These are phyloP conservation scores for Calonectria multiphialidica DNA, from an alignment of 2,329 filamentous ascomycete genomes.

Conservation along the genomic window DNA sequence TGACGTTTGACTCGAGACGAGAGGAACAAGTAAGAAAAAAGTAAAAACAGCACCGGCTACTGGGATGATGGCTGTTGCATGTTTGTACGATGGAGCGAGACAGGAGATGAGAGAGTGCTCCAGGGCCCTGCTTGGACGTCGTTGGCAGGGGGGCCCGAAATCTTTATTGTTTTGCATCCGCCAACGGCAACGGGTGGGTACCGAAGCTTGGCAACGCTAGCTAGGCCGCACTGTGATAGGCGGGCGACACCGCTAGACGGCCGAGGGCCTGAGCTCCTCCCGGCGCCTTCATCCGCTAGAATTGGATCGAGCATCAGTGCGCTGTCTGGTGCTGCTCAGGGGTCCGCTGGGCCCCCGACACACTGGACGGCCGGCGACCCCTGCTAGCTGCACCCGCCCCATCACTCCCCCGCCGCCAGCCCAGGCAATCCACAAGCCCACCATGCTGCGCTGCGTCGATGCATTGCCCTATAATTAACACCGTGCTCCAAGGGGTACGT, in stretches of 20 bases:
- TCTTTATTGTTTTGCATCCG: constrained; percentile 13
- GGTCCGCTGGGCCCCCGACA: neutral
- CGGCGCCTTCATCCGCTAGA: constrained; percentile 3
- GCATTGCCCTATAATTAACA: constrained; percentile 11
- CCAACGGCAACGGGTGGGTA: constrained; percentile 9
- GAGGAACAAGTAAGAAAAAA: constrained; percentile 7
- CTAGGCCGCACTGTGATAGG: constrained; percentile 6
- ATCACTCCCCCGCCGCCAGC: neutral
- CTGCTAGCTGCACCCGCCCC: neutral
- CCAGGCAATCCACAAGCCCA: neutral
- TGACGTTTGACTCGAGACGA: constrained; percentile 19
- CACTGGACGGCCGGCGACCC: constrained; percentile 5
- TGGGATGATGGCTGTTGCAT: constrained; percentile 20
- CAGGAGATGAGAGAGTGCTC: constrained; percentile 10
- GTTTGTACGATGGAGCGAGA: constrained; percentile 16
- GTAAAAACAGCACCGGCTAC: constrained; percentile 5
- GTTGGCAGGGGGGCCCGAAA: constrained; percentile 5
- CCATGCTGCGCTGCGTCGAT: neutral
- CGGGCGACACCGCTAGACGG: neutral
- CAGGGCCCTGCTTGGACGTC: constrained; percentile 12
- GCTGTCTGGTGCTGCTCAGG: neutral
- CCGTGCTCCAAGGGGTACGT: neutral
- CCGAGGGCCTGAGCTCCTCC: constrained; percentile 2
- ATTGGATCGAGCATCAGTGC: constrained; percentile 8
- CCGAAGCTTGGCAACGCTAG: constrained; percentile 6